A percentile compares a stretch with the other conserved stretches of the same genome.
Conservation (phyloP, 129 eudicot genomes). For the Solidago caesia region DNA sequence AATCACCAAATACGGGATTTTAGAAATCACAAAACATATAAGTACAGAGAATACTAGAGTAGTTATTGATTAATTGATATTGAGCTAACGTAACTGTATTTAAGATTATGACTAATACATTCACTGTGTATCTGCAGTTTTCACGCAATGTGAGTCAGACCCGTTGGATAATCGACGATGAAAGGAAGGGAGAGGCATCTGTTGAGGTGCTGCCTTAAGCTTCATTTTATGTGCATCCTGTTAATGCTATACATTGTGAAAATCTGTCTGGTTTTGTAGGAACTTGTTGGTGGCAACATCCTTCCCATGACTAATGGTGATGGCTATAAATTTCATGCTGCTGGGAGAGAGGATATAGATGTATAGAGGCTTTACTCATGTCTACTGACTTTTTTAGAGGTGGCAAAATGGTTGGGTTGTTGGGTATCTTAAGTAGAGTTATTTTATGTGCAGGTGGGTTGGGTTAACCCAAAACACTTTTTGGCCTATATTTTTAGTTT, state of each 20-base stretch:
- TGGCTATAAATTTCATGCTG: constrained; percentile 95
- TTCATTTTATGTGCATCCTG: neutral
- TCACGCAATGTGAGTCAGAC: constrained; percentile 96
- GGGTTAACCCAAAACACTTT: neutral
- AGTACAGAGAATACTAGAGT: too few species aligned
- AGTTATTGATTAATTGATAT: neutral
- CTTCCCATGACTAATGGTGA: constrained; percentile 87
- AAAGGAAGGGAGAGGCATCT: constrained; percentile 98
- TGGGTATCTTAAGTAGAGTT: neutral
- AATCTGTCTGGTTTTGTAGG: constrained; percentile 47
- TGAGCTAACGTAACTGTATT: neutral
- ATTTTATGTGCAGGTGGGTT: neutral
- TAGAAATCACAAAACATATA: too few species aligned
- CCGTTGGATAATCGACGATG: constrained; percentile 96
- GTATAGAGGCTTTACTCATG: constrained; percentile 42
- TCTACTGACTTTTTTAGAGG: constrained; percentile 1
- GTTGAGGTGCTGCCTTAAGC: constrained; percentile 58
- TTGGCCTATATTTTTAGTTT: neutral
- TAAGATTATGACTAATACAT: neutral
- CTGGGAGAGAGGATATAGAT: constrained; percentile 99
- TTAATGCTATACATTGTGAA: constrained; percentile 4
- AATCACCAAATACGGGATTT: too few species aligned
- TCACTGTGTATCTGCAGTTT: constrained; percentile 50
- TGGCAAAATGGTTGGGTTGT: neutral
- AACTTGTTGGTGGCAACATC: constrained; percentile 67